Base-by-base conservation (phyloP, 805 yeast species). In the Candida sanyiensis region DNA sequence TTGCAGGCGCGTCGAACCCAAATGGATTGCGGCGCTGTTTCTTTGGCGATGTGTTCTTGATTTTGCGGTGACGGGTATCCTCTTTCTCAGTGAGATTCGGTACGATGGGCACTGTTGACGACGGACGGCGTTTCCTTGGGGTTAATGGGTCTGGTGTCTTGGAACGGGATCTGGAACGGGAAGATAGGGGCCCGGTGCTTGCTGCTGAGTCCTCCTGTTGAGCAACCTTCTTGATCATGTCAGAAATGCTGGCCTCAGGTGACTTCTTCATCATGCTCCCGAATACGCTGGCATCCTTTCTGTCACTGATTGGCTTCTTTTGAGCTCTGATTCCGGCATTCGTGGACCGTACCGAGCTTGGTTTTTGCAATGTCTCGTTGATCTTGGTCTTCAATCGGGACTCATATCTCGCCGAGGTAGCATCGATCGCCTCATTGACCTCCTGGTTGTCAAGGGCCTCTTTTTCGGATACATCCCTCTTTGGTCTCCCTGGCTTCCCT, bases 21-120 rank as follows among this genome's bases (percentile, higher is more conserved):
- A 68, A 72, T 12, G 72, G 62, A 44, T 69, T 71, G 37, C 59
- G 68, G 28, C 67, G 52, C 18, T 41, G 41, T 37, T 55, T 56
- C 42, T 44, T 54, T 23, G 60, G 61, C 1, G 59, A 55, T 2
- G 59, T 38, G 28, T 55, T 55, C 28, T 55, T 55, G 31, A 53
- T 52, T 29, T 51, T 53, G 25, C 43, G 33, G 45, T 52, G 33
- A 12, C 19, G 33, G 5, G 6, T 11, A 20, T 42, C 45, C 4
- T 40, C 41, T 19, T 39, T 44, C 1, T 21, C 31, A 8, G 19
- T 4, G 4, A 19, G 33, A 12, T 16, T 15, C 13, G 19, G 29
- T 13, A 18, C 6, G 35, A 27, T 13, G 25, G 15, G n/a, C n/a
- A n/a, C n/a, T 7, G 52, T 39, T 35, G 46, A 48, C 30, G 33